A percentile compares a stretch with the other conserved stretches of the same genome.
Evolutionary conservation across 129 eudicot genomes (phyloP).

Genomic region (Silybum marianum): DNA sequence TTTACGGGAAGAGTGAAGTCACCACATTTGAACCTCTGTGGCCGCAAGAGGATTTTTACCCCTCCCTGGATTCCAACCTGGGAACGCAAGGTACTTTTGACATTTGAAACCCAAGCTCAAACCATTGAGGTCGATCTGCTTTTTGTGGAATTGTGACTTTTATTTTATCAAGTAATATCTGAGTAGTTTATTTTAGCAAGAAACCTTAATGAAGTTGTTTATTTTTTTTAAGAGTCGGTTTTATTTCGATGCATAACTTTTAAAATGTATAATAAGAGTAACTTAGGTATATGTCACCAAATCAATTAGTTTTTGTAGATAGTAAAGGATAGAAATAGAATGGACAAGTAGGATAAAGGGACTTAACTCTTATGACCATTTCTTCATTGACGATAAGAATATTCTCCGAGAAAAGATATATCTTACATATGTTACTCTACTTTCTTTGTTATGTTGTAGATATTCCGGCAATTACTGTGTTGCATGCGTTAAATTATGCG

Average conservation of each 20-base stretch:
- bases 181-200: background rate
- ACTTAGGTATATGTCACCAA: constrained; percentile 12
- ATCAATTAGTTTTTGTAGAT: background rate
- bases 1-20: too few relatives aligned
- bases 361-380: constrained; percentile 5
- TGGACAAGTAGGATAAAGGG: constrained; percentile 9
- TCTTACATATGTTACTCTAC: background rate
- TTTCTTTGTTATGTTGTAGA: constrained; percentile 30
- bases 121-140: too few relatives aligned
- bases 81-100: too few relatives aligned
- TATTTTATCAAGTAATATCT: background rate
- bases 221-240: background rate
- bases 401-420: constrained; percentile 15
- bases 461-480: constrained; percentile 50
- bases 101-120: too few relatives aligned
- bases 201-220: background rate
- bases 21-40: too few relatives aligned
- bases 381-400: constrained; percentile 21
- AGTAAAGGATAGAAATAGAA: background rate
- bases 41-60: too few relatives aligned
- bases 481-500: constrained; percentile 70
- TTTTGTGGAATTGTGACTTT: background rate
- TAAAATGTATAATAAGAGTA: background rate
- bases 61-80: too few relatives aligned
- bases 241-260: background rate